A percentile compares a stretch with the other conserved stretches of the same genome.
These are phyloP conservation scores for Cyclotella sp. DNA, from an alignment of 108 stramenopile genomes.

Conservation along the genomic window DNA sequence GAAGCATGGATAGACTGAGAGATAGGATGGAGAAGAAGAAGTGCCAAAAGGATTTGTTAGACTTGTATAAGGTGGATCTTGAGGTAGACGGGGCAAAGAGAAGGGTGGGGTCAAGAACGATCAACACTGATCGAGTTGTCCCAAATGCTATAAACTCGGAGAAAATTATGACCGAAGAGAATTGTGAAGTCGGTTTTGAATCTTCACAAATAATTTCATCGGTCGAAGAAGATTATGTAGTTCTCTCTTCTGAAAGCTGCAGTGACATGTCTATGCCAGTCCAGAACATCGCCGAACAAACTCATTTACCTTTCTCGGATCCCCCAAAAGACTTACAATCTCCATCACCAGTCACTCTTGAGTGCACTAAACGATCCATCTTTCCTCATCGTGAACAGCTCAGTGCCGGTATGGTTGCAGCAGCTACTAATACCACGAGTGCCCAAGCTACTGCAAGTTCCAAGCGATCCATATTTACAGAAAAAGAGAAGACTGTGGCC, in stretches of 20 bases:
- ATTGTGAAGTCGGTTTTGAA: too few species aligned
- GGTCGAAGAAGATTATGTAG: too few species aligned
- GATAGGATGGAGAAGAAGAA: constrained; percentile 14
- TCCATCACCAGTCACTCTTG: neutral
- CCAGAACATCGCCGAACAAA: too few species aligned
- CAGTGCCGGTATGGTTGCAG: neutral
- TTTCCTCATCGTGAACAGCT: neutral
- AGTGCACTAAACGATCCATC: neutral
- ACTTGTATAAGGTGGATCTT: constrained; percentile 43
- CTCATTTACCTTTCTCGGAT: too few species aligned
- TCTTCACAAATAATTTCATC: too few species aligned
- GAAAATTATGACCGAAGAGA: neutral
- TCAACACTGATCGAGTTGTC: neutral
- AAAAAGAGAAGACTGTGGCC: neutral
- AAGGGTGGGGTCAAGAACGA: neutral
- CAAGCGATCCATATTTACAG: neutral
- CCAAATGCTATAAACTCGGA: neutral
- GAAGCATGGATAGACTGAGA: constrained; percentile 16
- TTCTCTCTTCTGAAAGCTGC: too few species aligned
- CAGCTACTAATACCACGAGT: neutral
- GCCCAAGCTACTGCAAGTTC: neutral
- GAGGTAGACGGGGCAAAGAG: constrained; percentile 36
- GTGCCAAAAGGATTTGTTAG: constrained; percentile 31
- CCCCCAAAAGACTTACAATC: neutral
- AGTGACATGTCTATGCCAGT: too few species aligned